phyloP scores from a whole-genome alignment of 257 asterid genomes.

The Dorcoceras hygrometricum region DNA sequence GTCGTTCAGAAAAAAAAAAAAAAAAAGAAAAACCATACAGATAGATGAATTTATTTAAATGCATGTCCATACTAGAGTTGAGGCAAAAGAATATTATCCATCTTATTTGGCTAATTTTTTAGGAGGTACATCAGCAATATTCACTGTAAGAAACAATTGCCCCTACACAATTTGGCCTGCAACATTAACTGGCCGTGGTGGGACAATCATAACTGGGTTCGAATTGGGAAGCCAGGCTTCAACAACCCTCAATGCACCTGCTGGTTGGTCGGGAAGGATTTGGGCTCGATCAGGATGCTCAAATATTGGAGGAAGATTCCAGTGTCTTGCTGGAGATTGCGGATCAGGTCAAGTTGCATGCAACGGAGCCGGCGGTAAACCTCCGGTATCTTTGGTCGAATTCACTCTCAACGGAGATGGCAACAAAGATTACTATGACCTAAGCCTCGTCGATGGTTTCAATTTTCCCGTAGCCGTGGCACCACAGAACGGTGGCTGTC shows the following conservation, averaged over 20 bases:
- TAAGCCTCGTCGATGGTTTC: slow-evolving; percentile 55
- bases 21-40: too few species aligned
- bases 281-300: slow-evolving; percentile 53
- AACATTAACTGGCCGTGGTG: slow-evolving; percentile 34
- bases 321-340: slow-evolving; percentile 47
- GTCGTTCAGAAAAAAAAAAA: too few species aligned
- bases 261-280: slow-evolving; percentile 52
- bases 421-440: slow-evolving; percentile 38
- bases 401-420: slow-evolving; percentile 31
- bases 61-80: too few species aligned
- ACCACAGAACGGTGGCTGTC: slow-evolving; percentile 23
- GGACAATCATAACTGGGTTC: slow-evolving; percentile 34
- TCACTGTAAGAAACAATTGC: slow-evolving; percentile 46
- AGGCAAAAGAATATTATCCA: too few species aligned
- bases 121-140: slow-evolving; percentile 33
- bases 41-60: too few species aligned
- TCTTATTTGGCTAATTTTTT: slow-evolving; percentile 2
- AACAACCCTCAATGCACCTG: slow-evolving; percentile 1
- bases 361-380: slow-evolving; percentile 35
- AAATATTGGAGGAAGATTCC: slow-evolving; percentile 22
- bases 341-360: slow-evolving; percentile 33
- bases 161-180: slow-evolving; percentile 55
- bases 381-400: slow-evolving; percentile 44
- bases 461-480: slow-evolving; percentile 37
- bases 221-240: slow-evolving; percentile 31